A percentile compares a stretch with the other conserved stretches of the same genome.
Conservation (phyloP, 2,329 filamentous ascomycete species). For the Hypoxylon sp. region DNA sequence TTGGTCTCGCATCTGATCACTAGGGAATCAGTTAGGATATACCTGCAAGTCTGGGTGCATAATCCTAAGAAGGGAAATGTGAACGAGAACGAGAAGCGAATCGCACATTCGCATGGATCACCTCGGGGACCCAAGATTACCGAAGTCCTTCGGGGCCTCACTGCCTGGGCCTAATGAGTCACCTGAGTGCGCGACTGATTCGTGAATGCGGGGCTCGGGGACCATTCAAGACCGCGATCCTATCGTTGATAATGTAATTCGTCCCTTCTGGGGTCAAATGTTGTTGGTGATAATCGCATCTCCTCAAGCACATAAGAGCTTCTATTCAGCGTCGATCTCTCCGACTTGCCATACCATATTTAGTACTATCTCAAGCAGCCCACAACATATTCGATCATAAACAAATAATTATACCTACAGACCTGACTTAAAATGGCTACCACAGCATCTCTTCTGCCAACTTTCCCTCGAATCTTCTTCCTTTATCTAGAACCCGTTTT, state of each 20-base stretch:
- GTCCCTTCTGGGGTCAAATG: neutral
- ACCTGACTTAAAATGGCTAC: constrained; percentile 39
- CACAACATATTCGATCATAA: neutral
- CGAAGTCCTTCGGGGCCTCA: constrained; percentile 32
- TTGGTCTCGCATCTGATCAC: neutral
- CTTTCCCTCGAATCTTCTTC: constrained; percentile 49
- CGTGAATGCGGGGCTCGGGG: constrained; percentile 35
- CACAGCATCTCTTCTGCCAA: constrained; percentile 49
- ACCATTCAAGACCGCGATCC: constrained; percentile 17
- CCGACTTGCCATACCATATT: neutral
- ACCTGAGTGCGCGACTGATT: constrained; percentile 42
- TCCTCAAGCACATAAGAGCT: constrained; percentile 8
- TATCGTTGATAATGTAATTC: neutral
- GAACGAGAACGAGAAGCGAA: neutral
- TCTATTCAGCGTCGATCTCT: neutral
- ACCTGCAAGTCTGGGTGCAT: neutral
- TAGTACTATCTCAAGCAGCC: neutral
- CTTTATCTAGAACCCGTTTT: constrained; percentile 48
- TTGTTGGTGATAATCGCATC: neutral
- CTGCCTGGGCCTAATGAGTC: constrained; percentile 26
- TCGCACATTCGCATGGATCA: constrained; percentile 12
- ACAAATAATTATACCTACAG: neutral
- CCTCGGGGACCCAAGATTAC: constrained; percentile 40
- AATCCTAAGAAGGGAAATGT: neutral
- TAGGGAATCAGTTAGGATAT: neutral